Base-by-base conservation (phyloP, 1,284 basidiomycete species). In the Vanrija pseudolonga region DNA sequence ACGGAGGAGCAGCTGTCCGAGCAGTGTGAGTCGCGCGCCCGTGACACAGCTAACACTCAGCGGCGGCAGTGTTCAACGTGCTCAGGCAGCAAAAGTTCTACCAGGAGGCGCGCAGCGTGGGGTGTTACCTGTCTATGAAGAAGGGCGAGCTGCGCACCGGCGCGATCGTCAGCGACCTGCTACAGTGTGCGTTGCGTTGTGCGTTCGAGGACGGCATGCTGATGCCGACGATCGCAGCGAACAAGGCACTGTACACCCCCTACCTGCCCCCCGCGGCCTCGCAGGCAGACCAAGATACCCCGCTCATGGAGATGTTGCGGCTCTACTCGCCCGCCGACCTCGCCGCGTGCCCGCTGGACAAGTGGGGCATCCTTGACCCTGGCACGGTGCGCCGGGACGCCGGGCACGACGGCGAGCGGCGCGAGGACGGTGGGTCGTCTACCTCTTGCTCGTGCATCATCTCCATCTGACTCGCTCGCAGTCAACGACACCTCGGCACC, bases 321-420 rank as follows among this genome's bases (percentile, higher is more conserved):
- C 60, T 77, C 23, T 74, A 76, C 55, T 68, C 68, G 2, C 24
- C 47, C 0, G 57, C 56, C 4, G 75, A 77, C 54, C 62, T 73
- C 3, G 57, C 56, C 1, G 37, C 18, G 15, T 73, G 72, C 53
- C 67, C 68, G 7, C 39, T 66, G 14, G 75, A 77, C 56, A 74
- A 71, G 47, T 77, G 75, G 75, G 75, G 74, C 1, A 76, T 77
- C 17, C 54, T 74, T 1, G 75, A 76, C 50, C 72, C 74, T 0
- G 71, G 74, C 9, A 45, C 54, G 15, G 37, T 47, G 17, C 56
- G 72, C 12, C 49, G 56, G 9, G 72, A 71, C 41, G 50, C 50
- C 3, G 54, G 42, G 17, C 36, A 58, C 6, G 54, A 65, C 12
- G 51, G 46, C 2, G 22, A 44, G n/a, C 19, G 47, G n/a, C 43